These are phyloP conservation scores for Penicillium sp. DNA, from an alignment of 2,329 filamentous ascomycete species.

Conservation along the genomic window DNA sequence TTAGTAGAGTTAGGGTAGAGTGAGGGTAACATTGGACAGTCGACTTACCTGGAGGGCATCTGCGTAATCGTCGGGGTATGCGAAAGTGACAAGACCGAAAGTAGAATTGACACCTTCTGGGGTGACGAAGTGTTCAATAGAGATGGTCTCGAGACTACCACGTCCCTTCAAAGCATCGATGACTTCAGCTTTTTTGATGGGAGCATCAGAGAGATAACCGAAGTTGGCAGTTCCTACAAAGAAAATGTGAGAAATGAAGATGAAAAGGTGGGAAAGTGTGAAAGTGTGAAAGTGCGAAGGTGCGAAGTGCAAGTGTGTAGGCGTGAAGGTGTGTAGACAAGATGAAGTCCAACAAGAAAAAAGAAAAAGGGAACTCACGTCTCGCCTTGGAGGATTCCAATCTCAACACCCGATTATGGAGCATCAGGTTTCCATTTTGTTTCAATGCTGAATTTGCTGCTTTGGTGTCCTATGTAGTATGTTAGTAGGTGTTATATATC, in stretches of 20 bases:
- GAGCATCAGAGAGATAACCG: not conserved
- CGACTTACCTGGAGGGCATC: conserved; percentile 15
- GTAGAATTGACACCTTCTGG: not conserved
- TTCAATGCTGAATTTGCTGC: conserved; percentile 10
- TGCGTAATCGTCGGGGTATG: conserved; percentile 4
- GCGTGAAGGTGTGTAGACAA: not conserved
- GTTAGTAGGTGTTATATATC: not conserved
- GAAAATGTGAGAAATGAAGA: not conserved
- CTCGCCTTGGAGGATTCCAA: not conserved
- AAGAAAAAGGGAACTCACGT: not conserved
- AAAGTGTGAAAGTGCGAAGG: not conserved
- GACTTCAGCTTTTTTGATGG: conserved; percentile 9
- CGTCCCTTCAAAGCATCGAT: conserved; percentile 21
- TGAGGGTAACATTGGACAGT: not conserved
- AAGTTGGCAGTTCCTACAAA: conserved; percentile 1
- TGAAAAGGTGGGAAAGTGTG: not conserved
- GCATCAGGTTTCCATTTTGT: not conserved
- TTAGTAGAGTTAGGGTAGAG: not conserved
- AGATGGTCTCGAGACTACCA: not conserved
- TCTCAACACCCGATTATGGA: not conserved
- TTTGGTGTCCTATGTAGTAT: not conserved
- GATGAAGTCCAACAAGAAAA: not conserved
- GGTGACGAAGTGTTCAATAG: not conserved
- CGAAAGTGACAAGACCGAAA: conserved; percentile 4
- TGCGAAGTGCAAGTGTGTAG: not conserved